phyloP scores from a whole-genome alignment of 371 early-diverging fungal species.

The Capillidium rhysosporum region DNA sequence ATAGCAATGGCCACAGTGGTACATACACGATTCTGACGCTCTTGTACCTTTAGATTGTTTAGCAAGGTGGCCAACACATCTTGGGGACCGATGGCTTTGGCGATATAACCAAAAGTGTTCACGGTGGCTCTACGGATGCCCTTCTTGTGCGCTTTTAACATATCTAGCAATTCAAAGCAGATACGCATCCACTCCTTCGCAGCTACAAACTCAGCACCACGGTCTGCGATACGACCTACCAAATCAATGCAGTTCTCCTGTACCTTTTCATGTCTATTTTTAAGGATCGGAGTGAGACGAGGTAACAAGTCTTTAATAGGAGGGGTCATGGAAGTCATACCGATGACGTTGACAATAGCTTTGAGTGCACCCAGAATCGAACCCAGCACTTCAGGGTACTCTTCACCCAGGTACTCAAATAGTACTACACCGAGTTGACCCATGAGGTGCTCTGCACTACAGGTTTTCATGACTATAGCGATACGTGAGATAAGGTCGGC shows the following conservation, averaged over 20 bases:
- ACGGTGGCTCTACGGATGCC: constrained; percentile 89
- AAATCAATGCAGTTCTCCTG: constrained; percentile 84
- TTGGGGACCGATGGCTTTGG: constrained; percentile 98
- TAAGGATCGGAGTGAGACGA: constrained; percentile 86
- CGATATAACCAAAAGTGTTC: constrained; percentile 95
- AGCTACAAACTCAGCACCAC: constrained; percentile 94
- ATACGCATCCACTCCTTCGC: constrained; percentile 99
- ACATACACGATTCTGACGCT: constrained; percentile 95
- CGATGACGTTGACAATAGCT: constrained; percentile 88
- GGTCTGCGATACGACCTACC: constrained; percentile 93
- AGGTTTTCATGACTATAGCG: constrained; percentile 80
- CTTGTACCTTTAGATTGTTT: constrained; percentile 94
- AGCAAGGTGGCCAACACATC: constrained; percentile 93
- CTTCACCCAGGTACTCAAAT: constrained; percentile 95
- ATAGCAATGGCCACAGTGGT: constrained; percentile 94
- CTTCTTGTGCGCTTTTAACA: constrained; percentile 89
- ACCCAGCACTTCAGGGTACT: constrained; percentile 94
- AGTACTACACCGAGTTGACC: constrained; percentile 75
- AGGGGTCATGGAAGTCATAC: constrained; percentile 93
- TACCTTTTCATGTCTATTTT: constrained; percentile 95
- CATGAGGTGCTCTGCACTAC: constrained; percentile 89
- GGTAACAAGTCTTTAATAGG: constrained; percentile 94
- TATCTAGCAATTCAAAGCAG: constrained; percentile 90
- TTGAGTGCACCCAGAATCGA: constrained; percentile 81
- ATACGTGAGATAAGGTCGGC: constrained; percentile 89